Evolutionary conservation across 2,329 filamentous ascomycete genomes (phyloP), one percentile per base, ranked within the genome.

Genomic region (Colletotrichum tofieldiae): DNA sequence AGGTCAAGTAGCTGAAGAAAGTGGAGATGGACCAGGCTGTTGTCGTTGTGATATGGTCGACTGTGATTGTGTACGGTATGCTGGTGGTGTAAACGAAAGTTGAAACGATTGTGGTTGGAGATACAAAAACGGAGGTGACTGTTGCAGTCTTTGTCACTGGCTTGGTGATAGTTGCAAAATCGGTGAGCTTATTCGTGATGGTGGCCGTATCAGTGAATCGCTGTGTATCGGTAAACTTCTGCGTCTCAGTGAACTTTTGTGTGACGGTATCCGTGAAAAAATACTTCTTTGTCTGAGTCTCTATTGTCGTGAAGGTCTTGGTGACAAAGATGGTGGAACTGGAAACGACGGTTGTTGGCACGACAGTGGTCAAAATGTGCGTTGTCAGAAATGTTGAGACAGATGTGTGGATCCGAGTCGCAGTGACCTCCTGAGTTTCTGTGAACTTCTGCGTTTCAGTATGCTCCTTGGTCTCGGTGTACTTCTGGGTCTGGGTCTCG

Each of bases 31-130:
- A 61, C 23, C 56, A 71, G 26, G 62, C 63, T 2, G 68, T 73
- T 14, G 67, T 71, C 20, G 72, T 75, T 26, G 35, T 43, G 23
- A 63, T 73, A 23, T 74, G 67, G 23, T 72, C 61, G 1, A 73
- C 43, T 2, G 65, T 73, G 37, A 73, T 71, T 18, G 73, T 73
- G 29, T 73, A 73, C 0, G 71, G 71, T 3, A 73, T 59, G 60
- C 64, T 62, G n/a, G 73, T 73, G 2, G 71, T 74, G 62, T 67
- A 75, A 1, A 67, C 62, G 5, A 72, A 66, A 18, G 73, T 75
- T n/a, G 64, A 71, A 20, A 71, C 62, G 4, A 73, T 12, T 0
- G 67, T 74, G 8, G 74, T 75, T 8, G 74, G 62, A 1, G 60
- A 43, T 26, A 60, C 66, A n/a, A 60, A 43, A 1, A 63, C 54